These are phyloP conservation scores for Dactylellina leptospora DNA, from an alignment of 2,329 filamentous ascomycete genomes.

Conservation along the genomic window DNA sequence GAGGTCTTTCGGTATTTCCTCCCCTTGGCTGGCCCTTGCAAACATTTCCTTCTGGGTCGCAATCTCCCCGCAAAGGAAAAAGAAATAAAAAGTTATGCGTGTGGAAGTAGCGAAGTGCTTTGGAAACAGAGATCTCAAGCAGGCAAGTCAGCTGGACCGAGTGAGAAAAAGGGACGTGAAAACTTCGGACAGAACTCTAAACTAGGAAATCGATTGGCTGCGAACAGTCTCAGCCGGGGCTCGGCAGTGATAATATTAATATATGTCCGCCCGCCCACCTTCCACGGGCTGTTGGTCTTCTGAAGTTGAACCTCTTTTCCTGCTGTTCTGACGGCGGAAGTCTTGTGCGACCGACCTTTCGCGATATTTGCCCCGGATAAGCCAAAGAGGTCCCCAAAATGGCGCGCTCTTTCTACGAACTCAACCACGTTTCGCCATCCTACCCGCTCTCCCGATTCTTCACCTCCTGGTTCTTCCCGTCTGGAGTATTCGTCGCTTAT, in stretches of 20 bases:
- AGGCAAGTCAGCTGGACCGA: slow-evolving; percentile 17
- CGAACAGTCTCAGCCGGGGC: not conserved
- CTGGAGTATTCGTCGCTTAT: slow-evolving; percentile 68
- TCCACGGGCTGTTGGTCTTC: slow-evolving; percentile 1
- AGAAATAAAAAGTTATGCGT: not conserved
- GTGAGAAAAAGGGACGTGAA: not conserved
- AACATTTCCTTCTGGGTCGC: slow-evolving; percentile 15
- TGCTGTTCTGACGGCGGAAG: not conserved
- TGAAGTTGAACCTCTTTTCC: slow-evolving; percentile 4
- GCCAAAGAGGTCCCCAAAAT: slow-evolving; percentile 4
- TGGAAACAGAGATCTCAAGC: not conserved
- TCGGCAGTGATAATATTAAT: slow-evolving; percentile 24
- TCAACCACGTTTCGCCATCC: slow-evolving; percentile 58
- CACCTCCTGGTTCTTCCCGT: slow-evolving; percentile 82
- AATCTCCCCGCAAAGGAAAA: slow-evolving; percentile 36
- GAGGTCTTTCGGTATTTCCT: no score
- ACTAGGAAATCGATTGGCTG: not conserved
- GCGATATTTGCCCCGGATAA: not conserved
- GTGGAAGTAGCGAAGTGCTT: not conserved
- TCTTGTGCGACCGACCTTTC: not conserved
- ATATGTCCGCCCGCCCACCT: slow-evolving; percentile 4
- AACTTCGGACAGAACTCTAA: slow-evolving; percentile 1
- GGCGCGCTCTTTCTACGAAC: slow-evolving; percentile 35
- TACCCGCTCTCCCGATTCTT: slow-evolving; percentile 69
- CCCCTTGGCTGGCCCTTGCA: slow-evolving; percentile 31